Percentiles rank a stretch among this genome's conserved stretches.
These are phyloP conservation scores for Colletotrichum navitas DNA, from an alignment of 2,329 filamentous ascomycete species.

Conservation along the genomic window DNA sequence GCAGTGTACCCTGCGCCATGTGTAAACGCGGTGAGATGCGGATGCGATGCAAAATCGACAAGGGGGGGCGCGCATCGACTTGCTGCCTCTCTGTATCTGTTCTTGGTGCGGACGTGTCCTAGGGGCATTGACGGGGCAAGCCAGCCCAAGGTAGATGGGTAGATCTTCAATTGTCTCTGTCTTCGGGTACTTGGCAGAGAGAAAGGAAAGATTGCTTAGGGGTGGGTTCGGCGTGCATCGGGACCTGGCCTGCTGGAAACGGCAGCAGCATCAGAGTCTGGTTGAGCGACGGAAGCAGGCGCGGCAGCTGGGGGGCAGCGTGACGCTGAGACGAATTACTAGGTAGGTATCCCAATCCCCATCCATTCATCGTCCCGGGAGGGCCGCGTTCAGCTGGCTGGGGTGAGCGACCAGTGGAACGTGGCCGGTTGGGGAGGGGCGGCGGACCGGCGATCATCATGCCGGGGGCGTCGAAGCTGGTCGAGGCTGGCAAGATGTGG, in stretches of 20 bases:
- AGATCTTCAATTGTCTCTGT: background rate
- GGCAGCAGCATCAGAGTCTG: conserved; percentile 21
- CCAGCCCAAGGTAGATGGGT: background rate
- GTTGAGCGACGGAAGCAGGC: conserved; percentile 33
- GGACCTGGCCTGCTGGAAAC: conserved; percentile 26
- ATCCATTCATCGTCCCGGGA: conserved; percentile 12
- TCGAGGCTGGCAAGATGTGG: background rate
- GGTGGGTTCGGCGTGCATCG: conserved; percentile 1
- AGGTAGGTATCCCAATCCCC: conserved; percentile 1
- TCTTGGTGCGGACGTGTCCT: conserved; percentile 12
- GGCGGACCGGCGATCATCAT: conserved; percentile 26
- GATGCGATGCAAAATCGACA: conserved; percentile 35
- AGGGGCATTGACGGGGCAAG: background rate
- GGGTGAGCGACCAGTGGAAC: conserved; percentile 23
- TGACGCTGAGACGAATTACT: background rate
- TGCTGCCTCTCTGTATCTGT: background rate
- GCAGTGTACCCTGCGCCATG: conserved; percentile 28
- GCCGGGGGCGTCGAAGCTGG: background rate
- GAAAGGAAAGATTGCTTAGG: background rate
- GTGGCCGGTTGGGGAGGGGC: conserved; percentile 19
- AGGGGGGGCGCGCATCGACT: background rate
- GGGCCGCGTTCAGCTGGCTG: conserved; percentile 31
- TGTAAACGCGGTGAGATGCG: conserved; percentile 30
- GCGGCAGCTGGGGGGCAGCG: conserved; percentile 4
- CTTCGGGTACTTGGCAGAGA: conserved; percentile 14